Base-by-base conservation (phyloP, 1,139 yeast genomes). In the Kodamaea plutei region DNA sequence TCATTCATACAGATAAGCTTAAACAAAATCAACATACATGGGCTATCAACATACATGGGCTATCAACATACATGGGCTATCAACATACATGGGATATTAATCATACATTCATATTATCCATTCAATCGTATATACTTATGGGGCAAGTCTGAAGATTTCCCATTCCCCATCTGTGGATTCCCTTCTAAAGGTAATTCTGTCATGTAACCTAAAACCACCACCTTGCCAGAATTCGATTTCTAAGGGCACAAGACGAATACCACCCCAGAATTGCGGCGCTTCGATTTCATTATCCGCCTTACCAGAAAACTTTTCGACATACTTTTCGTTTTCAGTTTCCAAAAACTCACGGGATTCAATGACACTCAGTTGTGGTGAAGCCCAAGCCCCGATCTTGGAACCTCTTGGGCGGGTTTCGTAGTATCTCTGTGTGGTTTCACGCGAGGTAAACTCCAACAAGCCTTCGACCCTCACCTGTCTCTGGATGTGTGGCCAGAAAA, bases 221-320 rank as follows among this genome's bases (percentile, higher is more conserved):
- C 98, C 98, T 61, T 91, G 97, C 96, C 97, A 91, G 52, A 91
- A 91, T 60, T 91, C 98, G 45, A 91, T 74, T 51, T 87, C 95
- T 33, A 84, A 62, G 2, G 99, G 98, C 26, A 82, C 78, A 18
- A 91, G 71, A 48, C 95, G 70, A 33, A 91, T 57, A 2, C 98
- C 98, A 30, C 98, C 98, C 98, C 98, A 91, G 54, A 68, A 79
- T 19, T 84, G 88, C 12, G 98, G 98, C 46, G 95, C 84, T 17
- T 95, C 93, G 32, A 91, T 77, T 30, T 75, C 76, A 10, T 77
- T 79, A 37, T 69, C 76, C 8, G 46, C 44, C 23, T 62, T 59
- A 29, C 70, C 79, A 39, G 76, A 72, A 46, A 84, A 88, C 51
- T 77, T 69, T 29, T 69, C 61, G 36, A 71, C 77, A 38, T 66